Percentiles rank a stretch among this genome's conserved stretches.
Evolutionary conservation across 2,329 filamentous ascomycete species (phyloP).

Genomic region (Fusarium illudens): DNA sequence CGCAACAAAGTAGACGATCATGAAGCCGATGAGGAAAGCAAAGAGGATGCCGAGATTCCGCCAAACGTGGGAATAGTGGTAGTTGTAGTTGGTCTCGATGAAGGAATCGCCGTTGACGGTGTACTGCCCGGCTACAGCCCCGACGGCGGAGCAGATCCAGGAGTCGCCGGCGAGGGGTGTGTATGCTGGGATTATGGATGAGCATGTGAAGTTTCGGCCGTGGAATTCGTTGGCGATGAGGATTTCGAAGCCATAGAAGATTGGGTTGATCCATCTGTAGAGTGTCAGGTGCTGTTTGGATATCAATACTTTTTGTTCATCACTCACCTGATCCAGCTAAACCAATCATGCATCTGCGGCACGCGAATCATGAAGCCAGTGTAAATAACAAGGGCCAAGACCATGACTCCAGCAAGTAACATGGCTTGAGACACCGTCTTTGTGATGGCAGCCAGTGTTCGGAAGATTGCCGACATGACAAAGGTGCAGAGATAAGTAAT

Average conservation of each 20-base stretch:
- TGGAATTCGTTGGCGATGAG: slow-evolving; percentile 26
- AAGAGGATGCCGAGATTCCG: slow-evolving; percentile 41
- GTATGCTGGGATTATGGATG: slow-evolving; percentile 58
- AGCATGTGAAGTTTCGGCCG: slow-evolving; percentile 8
- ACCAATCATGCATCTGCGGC: not conserved
- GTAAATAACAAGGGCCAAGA: not conserved
- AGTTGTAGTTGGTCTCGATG: slow-evolving; percentile 60
- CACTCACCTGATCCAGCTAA: not conserved
- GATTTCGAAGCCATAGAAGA: slow-evolving; percentile 59
- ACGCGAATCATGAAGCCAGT: not conserved
- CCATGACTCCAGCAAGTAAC: not conserved
- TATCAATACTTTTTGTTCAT: not conserved
- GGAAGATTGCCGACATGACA: not conserved
- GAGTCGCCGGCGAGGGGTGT: not conserved
- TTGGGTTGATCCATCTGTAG: slow-evolving; percentile 62
- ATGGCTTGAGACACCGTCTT: not conserved
- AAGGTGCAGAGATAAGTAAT: not conserved
- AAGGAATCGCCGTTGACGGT: slow-evolving; percentile 66
- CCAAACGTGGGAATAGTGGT: slow-evolving; percentile 63
- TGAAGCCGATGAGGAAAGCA: not conserved
- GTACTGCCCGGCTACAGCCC: slow-evolving; percentile 48
- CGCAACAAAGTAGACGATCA: not conserved
- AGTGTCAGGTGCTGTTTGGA: not conserved
- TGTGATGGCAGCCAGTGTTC: not conserved
- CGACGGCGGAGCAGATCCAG: not conserved